phyloP scores from a whole-genome alignment of 805 yeast species.

The Isabelozyma pseudorhagii region DNA sequence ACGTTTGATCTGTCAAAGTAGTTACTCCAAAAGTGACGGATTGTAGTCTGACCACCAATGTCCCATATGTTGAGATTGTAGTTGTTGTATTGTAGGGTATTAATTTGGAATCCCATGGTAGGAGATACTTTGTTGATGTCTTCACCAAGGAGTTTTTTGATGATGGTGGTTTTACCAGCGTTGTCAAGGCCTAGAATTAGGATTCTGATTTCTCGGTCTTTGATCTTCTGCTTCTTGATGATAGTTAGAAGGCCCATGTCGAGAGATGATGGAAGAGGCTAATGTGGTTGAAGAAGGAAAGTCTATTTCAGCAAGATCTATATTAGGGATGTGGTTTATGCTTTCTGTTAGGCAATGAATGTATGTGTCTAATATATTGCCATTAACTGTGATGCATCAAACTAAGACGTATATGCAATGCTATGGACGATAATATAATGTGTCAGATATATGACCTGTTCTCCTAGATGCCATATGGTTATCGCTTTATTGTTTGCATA shows the following conservation, averaged over 20 bases:
- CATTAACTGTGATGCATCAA: too few relatives aligned
- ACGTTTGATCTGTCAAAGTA: constrained; percentile 79
- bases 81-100: constrained; percentile 45
- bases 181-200: constrained; percentile 84
- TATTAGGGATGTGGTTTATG: too few relatives aligned
- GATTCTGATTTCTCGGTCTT: constrained; percentile 73
- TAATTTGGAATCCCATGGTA: constrained; percentile 86
- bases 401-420: too few relatives aligned
- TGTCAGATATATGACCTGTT: too few relatives aligned
- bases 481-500: too few relatives aligned
- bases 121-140: constrained; percentile 66
- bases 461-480: too few relatives aligned
- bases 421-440: too few relatives aligned
- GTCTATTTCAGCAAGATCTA: too few relatives aligned
- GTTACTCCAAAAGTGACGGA: constrained; percentile 61
- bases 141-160: constrained; percentile 52
- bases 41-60: constrained; percentile 63
- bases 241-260: constrained; percentile 79
- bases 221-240: constrained; percentile 76
- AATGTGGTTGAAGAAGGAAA: too few relatives aligned
- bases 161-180: constrained; percentile 87
- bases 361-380: too few relatives aligned
- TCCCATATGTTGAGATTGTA: constrained; percentile 72
- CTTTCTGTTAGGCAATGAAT: too few relatives aligned
- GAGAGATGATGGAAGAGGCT: too few relatives aligned